Percentiles rank a stretch among this genome's conserved stretches.
phyloP scores from a whole-genome alignment of 1,284 basidiomycete genomes.

The Cutaneotrichosporon sp. region DNA sequence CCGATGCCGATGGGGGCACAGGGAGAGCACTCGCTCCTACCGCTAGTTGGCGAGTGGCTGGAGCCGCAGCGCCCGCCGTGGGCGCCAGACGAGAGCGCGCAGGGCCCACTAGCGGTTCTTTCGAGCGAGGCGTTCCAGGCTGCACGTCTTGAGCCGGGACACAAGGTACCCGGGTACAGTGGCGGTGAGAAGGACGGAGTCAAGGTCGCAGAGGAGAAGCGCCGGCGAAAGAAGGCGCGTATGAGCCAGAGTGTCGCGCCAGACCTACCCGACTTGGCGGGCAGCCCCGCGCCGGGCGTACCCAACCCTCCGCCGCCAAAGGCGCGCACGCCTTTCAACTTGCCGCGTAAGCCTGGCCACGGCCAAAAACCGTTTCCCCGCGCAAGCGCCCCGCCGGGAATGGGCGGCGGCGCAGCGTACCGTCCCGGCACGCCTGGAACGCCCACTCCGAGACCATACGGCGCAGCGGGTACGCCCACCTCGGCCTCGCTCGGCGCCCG shows the following conservation, averaged over 20 bases:
- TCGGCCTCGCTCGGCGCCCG: background rate
- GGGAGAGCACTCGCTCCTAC: conserved; percentile 23
- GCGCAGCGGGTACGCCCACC: background rate
- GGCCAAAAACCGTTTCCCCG: conserved; percentile 13
- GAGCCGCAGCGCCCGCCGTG: conserved; percentile 3
- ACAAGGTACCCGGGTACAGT: conserved; percentile 33
- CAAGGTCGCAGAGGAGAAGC: conserved; percentile 17
- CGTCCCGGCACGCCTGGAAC: conserved; percentile 13
- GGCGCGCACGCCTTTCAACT: conserved; percentile 4
- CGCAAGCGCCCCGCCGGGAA: conserved; percentile 12
- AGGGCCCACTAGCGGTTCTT: conserved; percentile 20
- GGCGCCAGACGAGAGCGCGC: conserved; percentile 3
- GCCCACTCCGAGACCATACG: background rate
- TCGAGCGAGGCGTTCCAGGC: conserved; percentile 20
- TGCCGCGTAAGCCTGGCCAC: conserved; percentile 1
- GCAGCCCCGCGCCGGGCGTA: conserved; percentile 1
- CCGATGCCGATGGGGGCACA: conserved; percentile 32
- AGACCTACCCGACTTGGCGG: conserved; percentile 14
- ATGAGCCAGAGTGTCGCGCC: conserved; percentile 17
- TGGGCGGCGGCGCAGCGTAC: background rate
- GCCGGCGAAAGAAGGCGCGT: conserved; percentile 14
- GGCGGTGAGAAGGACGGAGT: conserved; percentile 33
- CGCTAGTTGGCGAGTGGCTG: conserved; percentile 15
- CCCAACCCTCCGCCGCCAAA: conserved; percentile 3
- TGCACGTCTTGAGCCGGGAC: conserved; percentile 31